These are phyloP conservation scores for Huiozyma sinensis DNA, from an alignment of 805 yeast genomes.

Conservation along the genomic window DNA sequence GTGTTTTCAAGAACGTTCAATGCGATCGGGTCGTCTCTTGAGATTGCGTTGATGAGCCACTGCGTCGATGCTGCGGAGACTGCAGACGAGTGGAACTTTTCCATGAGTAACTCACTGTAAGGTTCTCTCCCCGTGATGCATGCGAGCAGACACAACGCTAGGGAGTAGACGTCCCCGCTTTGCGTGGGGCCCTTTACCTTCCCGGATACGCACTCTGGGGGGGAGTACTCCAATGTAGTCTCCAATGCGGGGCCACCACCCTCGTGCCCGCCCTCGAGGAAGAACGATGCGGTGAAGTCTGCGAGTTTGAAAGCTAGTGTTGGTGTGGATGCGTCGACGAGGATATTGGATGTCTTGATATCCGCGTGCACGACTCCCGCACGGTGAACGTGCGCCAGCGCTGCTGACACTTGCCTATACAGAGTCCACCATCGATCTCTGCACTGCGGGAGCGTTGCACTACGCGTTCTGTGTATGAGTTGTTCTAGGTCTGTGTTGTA, in stretches of 20 bases:
- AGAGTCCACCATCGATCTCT: neutral
- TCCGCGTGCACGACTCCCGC: neutral
- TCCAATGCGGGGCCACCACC: neutral
- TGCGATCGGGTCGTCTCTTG: neutral
- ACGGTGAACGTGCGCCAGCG: neutral
- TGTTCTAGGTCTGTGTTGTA: no score
- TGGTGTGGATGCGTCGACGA: neutral
- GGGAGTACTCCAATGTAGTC: neutral
- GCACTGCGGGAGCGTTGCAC: neutral
- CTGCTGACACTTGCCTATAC: neutral
- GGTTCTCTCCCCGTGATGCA: neutral
- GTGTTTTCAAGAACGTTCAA: neutral
- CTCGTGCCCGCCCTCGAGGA: neutral
- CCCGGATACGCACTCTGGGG: neutral
- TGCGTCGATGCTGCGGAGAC: neutral
- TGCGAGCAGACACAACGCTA: neutral
- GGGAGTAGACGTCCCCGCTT: neutral
- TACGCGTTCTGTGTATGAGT: no score
- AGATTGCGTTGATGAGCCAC: neutral
- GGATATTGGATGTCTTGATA: neutral
- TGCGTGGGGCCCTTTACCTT: neutral
- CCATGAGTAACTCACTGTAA: neutral
- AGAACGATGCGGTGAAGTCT: neutral
- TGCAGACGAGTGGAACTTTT: neutral
- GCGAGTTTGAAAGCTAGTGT: neutral